Percentiles rank a stretch among this genome's conserved stretches.
These are phyloP conservation scores for Pichia scutulata DNA, from an alignment of 805 yeast genomes.

Conservation along the genomic window DNA sequence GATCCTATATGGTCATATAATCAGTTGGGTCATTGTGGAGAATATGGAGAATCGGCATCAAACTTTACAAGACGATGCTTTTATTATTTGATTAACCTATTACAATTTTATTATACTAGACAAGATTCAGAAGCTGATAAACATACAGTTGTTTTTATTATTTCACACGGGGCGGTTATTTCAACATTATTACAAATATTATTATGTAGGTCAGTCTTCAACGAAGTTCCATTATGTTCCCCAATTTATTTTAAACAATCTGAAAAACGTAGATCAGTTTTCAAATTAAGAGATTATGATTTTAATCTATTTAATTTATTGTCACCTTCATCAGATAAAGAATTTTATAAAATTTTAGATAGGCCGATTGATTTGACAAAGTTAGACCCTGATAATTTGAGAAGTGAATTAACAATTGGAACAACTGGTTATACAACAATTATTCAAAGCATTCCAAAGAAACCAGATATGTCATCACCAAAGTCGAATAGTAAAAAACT, in stretches of 20 bases:
- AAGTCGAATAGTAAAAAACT: background rate
- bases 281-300: slow-evolving; percentile 28
- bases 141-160: slow-evolving; percentile 27
- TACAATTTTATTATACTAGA: slow-evolving; percentile 25
- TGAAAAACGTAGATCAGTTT: slow-evolving; percentile 17
- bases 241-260: slow-evolving; percentile 29
- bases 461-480: background rate
- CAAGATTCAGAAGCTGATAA: slow-evolving; percentile 23
- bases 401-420: slow-evolving; percentile 21
- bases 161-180: slow-evolving; percentile 40
- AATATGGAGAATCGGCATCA: slow-evolving; percentile 33
- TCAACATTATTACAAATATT: slow-evolving; percentile 33
- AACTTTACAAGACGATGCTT: slow-evolving; percentile 32
- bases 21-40: slow-evolving; percentile 35
- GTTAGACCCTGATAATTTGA: slow-evolving; percentile 21
- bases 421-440: slow-evolving; percentile 17
- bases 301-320: slow-evolving; percentile 25
- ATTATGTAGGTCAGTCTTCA: slow-evolving; percentile 30
- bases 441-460: slow-evolving; percentile 16
- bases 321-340: slow-evolving; percentile 19
- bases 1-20: slow-evolving; percentile 29
- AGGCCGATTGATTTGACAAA: slow-evolving; percentile 21
- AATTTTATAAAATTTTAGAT: slow-evolving; percentile 19
- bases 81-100: slow-evolving; percentile 27
- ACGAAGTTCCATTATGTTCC: slow-evolving; percentile 33